Evolutionary conservation across 345 rosid genomes (phyloP).

Genomic region (Barbarea vulgaris): DNA sequence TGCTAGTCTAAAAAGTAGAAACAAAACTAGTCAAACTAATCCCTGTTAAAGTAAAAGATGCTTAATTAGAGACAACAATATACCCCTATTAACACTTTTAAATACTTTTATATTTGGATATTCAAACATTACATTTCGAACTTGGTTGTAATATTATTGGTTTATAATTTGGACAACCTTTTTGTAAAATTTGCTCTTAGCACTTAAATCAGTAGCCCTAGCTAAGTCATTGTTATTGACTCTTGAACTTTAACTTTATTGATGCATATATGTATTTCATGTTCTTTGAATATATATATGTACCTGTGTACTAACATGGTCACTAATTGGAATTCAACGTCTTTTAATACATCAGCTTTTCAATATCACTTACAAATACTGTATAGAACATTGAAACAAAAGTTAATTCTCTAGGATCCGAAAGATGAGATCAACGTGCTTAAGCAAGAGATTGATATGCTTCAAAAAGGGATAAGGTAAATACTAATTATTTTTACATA

Average conservation of each 20-base stretch:
- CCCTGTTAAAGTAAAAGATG: slow-evolving; percentile 37
- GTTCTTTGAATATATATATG: not conserved
- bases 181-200: slow-evolving; percentile 4
- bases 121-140: slow-evolving; percentile 8
- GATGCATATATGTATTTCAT: not conserved
- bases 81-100: slow-evolving; percentile 1
- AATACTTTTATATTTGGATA: not conserved
- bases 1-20: not conserved
- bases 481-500: not conserved
- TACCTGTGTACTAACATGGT: not conserved
- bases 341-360: not conserved
- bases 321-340: not conserved
- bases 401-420: slow-evolving; percentile 48
- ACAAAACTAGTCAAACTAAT: slow-evolving; percentile 5
- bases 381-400: slow-evolving; percentile 1
- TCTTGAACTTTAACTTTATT: slow-evolving; percentile 16
- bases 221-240: not conserved
- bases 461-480: slow-evolving; percentile 79
- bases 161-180: slow-evolving; percentile 23
- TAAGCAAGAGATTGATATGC: slow-evolving; percentile 72
- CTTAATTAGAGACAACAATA: slow-evolving; percentile 28
- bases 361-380: not conserved
- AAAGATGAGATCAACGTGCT: slow-evolving; percentile 64
- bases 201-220: slow-evolving; percentile 25
- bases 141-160: slow-evolving; percentile 9